Evolutionary conservation across 352 stramenopile species (phyloP), one percentile per base, ranked within the genome.

Genomic region (Globisporangium nagaii): DNA sequence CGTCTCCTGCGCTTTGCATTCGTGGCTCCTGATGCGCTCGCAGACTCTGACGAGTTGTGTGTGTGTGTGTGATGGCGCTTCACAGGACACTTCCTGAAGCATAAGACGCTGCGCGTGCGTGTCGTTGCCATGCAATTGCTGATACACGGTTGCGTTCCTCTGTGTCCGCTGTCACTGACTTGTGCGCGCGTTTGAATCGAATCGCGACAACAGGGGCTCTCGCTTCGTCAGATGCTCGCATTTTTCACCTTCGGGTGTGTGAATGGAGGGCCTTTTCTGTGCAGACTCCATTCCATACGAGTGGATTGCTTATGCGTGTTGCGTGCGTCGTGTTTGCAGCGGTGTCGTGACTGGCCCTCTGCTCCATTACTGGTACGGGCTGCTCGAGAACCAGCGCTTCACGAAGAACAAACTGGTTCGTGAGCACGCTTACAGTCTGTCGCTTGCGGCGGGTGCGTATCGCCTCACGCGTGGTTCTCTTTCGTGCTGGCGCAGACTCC

Each of bases 231-330:
- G 63, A 71, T 87, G 65, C 53, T 88, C 17, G 77, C 77, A 1
- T 90, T 90, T 65, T 85, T 86, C 45, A 42, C 66, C 3, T 90
- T 86, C 25, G 77, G 80, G 79, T 90, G 58, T 8, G 48, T n/a
- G 2, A 19, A 32, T 4, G 7, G n/a, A 49, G 24, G 11, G 15
- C 4, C 15, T n/a, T n/a, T n/a, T n/a, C n/a, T n/a, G n/a, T n/a
- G n/a, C n/a, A n/a, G n/a, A n/a, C n/a, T n/a, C n/a, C n/a, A n/a
- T n/a, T n/a, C n/a, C n/a, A n/a, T n/a, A n/a, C n/a, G n/a, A n/a
- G n/a, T n/a, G n/a, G n/a, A n/a, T n/a, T n/a, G n/a, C n/a, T n/a
- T 43, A 24, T 37, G 30, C 17, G 28, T 43, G 17, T 57, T 25
- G 13, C 2, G 12, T 49, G 17, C n/a, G 8, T 53, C 13, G 31